Evolutionary conservation across 257 asterid genomes (phyloP).

Genomic region (Solanum sejunctum): DNA sequence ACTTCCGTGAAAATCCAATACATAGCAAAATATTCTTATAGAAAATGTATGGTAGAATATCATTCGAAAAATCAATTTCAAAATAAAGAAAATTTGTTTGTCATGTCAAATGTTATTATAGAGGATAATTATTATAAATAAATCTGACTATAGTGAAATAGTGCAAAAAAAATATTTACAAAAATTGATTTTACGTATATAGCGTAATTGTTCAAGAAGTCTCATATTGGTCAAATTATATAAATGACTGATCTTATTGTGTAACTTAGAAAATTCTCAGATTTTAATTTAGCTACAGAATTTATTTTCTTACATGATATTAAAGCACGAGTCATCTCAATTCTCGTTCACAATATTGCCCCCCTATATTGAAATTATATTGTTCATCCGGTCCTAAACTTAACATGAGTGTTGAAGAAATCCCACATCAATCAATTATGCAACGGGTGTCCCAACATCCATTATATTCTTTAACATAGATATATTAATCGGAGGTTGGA

Average conservation of each 20-base stretch:
- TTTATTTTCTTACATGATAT: neutral
- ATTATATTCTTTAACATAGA: no score
- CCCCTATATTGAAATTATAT: neutral
- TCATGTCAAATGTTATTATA: neutral
- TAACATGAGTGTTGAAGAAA: neutral
- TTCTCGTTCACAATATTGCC: neutral
- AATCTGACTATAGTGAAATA: no score
- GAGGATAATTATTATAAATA: neutral
- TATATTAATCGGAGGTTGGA: neutral
- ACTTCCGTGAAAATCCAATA: no score
- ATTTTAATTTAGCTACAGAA: rapidly evolving
- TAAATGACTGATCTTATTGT: neutral
- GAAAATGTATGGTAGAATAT: no score
- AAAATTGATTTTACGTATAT: neutral
- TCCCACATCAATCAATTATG: neutral
- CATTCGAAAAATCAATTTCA: no score
- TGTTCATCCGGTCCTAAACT: neutral
- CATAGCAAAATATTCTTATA: no score
- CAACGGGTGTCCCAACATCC: neutral
- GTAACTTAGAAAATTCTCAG: neutral
- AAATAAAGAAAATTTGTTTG: no score
- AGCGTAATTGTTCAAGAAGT: neutral
- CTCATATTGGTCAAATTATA: neutral
- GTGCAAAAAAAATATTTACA: neutral
- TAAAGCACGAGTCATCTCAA: neutral